Base-by-base conservation (phyloP, 495 filamentous ascomycete species). In the Parmelia sp. region DNA sequence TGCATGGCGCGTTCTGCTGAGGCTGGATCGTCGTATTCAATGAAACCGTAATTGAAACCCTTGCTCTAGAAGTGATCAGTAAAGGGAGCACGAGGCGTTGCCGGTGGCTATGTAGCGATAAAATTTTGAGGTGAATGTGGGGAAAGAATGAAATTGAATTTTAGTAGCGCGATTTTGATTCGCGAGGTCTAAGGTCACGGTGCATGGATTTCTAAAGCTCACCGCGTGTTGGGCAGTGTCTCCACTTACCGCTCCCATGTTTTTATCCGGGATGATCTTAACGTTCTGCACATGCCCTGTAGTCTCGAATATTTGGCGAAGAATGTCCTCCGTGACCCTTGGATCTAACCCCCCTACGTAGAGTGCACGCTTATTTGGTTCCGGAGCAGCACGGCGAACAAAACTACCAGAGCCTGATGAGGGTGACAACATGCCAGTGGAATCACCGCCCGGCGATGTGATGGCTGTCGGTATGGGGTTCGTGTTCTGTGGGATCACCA, bases 211-310 rank as follows among this genome's bases (percentile, higher is more conserved):
- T 15, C 7, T 9, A 42, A 47, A n/a, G 53, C 37, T 29, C 25
- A 57, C 39, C 37, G 57, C 31, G 31, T 15, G 59, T 58, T 61
- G 37, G 49, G 44, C 35, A 39, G 39, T 40, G 40, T 68, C 7
- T 66, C 70, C 70, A 76, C 74, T 75, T 70, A 77, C 74, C 58
- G 74, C 75, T 77, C 91, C 84, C 76, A 95, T 90, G 77, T 93
- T 96, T 84, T 96, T 96, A 80, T 99, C 94, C 42, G 94, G 94
- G 73, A 99, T 99, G 69, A 99, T 96, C 82, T 99, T 99, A 66
- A 99, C 94, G 70, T 89, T 97, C 75, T 96, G 86, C 66, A 99
- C 94, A 78, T 99, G 94, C 31, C 94, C 94, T 61, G 91, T 96
- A 7, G 94, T 97, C 79, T 99, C 95, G 72, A 99, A 99, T 62